Evolutionary conservation across 2,329 filamentous ascomycete genomes (phyloP).

Genomic region (Talaromyces sp.): DNA sequence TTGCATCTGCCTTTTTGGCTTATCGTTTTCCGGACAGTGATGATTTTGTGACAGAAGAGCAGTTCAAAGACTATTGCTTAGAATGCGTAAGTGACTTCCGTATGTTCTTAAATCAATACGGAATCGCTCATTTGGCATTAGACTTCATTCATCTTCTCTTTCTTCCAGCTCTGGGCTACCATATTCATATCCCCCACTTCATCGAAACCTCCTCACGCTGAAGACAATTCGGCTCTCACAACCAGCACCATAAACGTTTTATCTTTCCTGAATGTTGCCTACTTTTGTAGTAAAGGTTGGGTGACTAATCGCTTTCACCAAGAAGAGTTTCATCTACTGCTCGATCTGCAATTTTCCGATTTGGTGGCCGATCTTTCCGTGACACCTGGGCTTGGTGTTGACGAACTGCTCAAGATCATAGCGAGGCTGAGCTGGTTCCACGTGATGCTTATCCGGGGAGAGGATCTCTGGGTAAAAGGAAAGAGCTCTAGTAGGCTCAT

Average conservation of each 20-base stretch:
- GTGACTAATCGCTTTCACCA: background rate
- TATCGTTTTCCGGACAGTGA: background rate
- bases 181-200: background rate
- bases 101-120: background rate
- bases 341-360: background rate
- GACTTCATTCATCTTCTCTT: background rate
- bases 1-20: background rate
- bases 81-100: constrained; percentile 1
- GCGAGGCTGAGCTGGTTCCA: background rate
- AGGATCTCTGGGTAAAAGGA: background rate
- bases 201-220: background rate
- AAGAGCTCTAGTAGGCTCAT: constrained; percentile 6
- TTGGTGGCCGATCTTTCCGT: background rate
- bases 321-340: background rate
- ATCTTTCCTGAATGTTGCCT: constrained; percentile 1
- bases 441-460: constrained; percentile 5
- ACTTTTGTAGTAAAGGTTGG: background rate
- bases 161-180: constrained; percentile 9
- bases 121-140: background rate
- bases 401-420: background rate
- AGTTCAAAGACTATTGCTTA: background rate
- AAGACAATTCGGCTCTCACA: background rate
- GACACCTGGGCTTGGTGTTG: background rate
- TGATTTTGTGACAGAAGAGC: constrained; percentile 7
- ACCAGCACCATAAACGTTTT: background rate